phyloP scores from a whole-genome alignment of 2,329 filamentous ascomycete genomes.

The Neonectria hederae region DNA sequence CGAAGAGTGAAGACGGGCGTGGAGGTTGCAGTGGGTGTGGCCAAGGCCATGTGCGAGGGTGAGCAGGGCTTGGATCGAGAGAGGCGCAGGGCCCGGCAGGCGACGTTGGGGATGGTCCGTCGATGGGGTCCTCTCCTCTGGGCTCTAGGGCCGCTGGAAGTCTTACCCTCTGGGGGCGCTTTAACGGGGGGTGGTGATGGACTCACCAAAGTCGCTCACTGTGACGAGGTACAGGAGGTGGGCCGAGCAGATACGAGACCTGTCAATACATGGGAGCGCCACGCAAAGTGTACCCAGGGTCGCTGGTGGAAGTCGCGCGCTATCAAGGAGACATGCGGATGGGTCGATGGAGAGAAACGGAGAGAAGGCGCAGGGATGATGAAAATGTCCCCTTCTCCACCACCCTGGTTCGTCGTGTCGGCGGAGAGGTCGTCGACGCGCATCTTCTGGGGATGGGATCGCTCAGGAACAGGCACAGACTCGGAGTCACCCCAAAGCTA shows the following conservation, averaged over 20 bases:
- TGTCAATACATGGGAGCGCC: neutral
- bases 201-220: constrained; percentile 25
- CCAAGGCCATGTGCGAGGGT: constrained; percentile 19
- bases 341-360: constrained; percentile 24
- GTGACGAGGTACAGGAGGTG: constrained; percentile 30
- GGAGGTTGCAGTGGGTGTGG: constrained; percentile 21
- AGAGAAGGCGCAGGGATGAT: constrained; percentile 22
- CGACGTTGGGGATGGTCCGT: constrained; percentile 4
- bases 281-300: constrained; percentile 21
- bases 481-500: constrained; percentile 5
- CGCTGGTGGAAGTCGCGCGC: constrained; percentile 22
- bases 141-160: neutral
- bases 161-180: neutral
- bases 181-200: constrained; percentile 8
- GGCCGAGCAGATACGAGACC: constrained; percentile 24
- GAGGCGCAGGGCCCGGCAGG: constrained; percentile 15
- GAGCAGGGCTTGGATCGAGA: constrained; percentile 12
- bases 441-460: constrained; percentile 17
- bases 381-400: constrained; percentile 22
- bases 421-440: constrained; percentile 15
- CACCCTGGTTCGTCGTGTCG: constrained; percentile 19
- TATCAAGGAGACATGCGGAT: constrained; percentile 29
- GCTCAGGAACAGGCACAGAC: constrained; percentile 27
- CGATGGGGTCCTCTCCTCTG: neutral
- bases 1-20: constrained; percentile 27